Evolutionary conservation across 2,329 filamentous ascomycete genomes (phyloP), one percentile per base, ranked within the genome.

Genomic region (Apiospora phragmitis): DNA sequence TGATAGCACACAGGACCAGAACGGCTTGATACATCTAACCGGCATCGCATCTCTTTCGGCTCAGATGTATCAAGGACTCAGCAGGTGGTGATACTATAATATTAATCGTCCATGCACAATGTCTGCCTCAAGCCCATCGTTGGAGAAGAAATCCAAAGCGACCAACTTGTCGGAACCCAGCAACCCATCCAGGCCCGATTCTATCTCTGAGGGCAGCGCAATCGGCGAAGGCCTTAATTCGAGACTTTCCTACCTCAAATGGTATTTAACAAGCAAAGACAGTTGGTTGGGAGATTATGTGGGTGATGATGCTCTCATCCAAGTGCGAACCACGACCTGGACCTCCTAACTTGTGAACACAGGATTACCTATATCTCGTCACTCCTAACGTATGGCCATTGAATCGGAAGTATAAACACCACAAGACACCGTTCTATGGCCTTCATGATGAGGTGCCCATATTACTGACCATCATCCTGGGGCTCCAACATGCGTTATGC

Each of bases 361-460:
- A 82, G 78, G 81, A 83, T 69, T 82, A 82, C 72, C 67, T 77
- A 21, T 82, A 81, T 70, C 76, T 82, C 32, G 74, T 82, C 32
- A 82, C 81, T 8, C 80, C 81, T 59, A 81, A 81, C 12, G 90
- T 90, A 69, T 80, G 91, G 43, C 90, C 91, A 0, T 90, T 92
- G 76, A 86, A 91, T 79, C 87, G 86, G 74, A 87, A 85, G 75
- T 79, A 81, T 74, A 80, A 82, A 71, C 79, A 81, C 71, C 75
- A 82, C 65, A 77, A 80, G n/a, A 87, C 89, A 3, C 91, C 91
- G 0, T 93, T 93, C 81, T 93, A 93, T 75, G 91, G 90, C 8
- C 86, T 93, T 3, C 83, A 93, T 72, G 91, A 92, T 75, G 83
- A 84, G n/a, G 90, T 93, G 80, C 91, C 91, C 0, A 84, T 93